phyloP scores from a whole-genome alignment of 768 basidiomycete genomes.

The Auriscalpium microsporum region DNA sequence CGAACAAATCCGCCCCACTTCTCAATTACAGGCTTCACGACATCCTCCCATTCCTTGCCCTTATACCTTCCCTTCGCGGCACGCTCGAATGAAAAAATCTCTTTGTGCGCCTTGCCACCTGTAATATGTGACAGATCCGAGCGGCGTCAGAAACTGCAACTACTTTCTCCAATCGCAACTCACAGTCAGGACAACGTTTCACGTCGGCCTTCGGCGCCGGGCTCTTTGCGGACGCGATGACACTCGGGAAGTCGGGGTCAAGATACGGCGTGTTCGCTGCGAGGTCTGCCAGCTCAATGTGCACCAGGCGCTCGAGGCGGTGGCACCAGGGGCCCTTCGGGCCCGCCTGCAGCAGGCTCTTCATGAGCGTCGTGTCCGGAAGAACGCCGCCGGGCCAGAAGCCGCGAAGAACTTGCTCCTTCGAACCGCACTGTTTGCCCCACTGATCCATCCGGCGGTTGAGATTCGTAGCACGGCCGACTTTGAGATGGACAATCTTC shows the following conservation, averaged over 20 bases:
- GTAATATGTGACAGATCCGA: too few species aligned
- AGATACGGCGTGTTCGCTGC: slow-evolving; percentile 52
- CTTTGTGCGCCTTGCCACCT: slow-evolving; percentile 60
- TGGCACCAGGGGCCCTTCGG: slow-evolving; percentile 59
- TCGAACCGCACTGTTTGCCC: slow-evolving; percentile 74
- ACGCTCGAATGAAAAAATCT: slow-evolving; percentile 69
- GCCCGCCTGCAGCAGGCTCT: slow-evolving; percentile 57
- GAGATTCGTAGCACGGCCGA: slow-evolving; percentile 70
- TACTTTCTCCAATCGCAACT: slow-evolving; percentile 10
- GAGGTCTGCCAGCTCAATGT: slow-evolving; percentile 72
- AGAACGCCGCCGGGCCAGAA: slow-evolving; percentile 58
- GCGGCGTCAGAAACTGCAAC: too few species aligned
- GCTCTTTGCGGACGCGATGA: slow-evolving; percentile 22
- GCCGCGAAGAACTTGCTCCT: slow-evolving; percentile 64
- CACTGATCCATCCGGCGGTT: slow-evolving; percentile 69
- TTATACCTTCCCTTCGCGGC: slow-evolving; percentile 43
- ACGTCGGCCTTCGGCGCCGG: slow-evolving; percentile 6
- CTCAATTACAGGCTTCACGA: slow-evolving; percentile 70
- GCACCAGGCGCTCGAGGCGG: slow-evolving; percentile 69
- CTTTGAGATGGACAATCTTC: slow-evolving; percentile 57
- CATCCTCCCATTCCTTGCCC: slow-evolving; percentile 63
- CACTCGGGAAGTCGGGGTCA: slow-evolving; percentile 35
- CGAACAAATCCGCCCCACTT: slow-evolving; percentile 67
- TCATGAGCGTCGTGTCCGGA: slow-evolving; percentile 34
- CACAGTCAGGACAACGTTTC: slow-evolving; percentile 38